phyloP scores from a whole-genome alignment of 306 rosid genomes.

The Fragaria nilgerrensis region DNA sequence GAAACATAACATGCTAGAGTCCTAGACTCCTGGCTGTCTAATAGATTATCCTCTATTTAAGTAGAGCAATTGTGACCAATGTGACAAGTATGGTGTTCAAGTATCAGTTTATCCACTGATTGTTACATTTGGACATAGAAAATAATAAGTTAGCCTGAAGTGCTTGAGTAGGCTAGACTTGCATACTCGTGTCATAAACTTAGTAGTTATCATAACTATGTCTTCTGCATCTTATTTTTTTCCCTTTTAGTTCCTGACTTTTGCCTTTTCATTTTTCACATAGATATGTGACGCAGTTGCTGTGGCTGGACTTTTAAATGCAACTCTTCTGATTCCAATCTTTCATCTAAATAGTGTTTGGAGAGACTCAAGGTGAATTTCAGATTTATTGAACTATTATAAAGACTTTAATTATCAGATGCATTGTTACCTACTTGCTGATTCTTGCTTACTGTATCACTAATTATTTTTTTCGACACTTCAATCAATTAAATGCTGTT shows the following conservation, averaged over 20 bases:
- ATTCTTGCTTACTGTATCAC: background rate
- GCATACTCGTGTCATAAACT: background rate
- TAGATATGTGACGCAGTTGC: slow-evolving; percentile 99
- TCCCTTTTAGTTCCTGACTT: background rate
- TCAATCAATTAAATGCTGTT: background rate
- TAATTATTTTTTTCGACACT: background rate
- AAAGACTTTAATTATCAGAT: background rate
- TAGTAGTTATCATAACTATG: slow-evolving; percentile 2
- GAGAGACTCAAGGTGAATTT: slow-evolving; percentile 82
- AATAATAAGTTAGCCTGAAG: background rate
- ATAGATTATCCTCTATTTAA: background rate
- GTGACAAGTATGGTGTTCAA: background rate
- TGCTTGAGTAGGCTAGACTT: background rate
- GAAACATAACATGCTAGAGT: background rate
- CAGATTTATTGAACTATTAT: background rate
- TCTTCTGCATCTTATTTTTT: slow-evolving; percentile 20
- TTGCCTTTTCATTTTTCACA: slow-evolving; percentile 17
- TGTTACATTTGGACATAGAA: slow-evolving; percentile 3
- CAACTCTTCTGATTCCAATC: slow-evolving; percentile 88
- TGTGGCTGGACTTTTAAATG: slow-evolving; percentile 93
- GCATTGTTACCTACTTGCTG: background rate
- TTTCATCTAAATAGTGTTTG: slow-evolving; percentile 97
- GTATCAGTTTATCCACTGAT: background rate
- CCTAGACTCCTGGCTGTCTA: background rate
- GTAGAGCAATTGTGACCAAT: background rate